These are phyloP conservation scores for Irpex sp. DNA, from an alignment of 1,284 basidiomycete species.

Conservation along the genomic window DNA sequence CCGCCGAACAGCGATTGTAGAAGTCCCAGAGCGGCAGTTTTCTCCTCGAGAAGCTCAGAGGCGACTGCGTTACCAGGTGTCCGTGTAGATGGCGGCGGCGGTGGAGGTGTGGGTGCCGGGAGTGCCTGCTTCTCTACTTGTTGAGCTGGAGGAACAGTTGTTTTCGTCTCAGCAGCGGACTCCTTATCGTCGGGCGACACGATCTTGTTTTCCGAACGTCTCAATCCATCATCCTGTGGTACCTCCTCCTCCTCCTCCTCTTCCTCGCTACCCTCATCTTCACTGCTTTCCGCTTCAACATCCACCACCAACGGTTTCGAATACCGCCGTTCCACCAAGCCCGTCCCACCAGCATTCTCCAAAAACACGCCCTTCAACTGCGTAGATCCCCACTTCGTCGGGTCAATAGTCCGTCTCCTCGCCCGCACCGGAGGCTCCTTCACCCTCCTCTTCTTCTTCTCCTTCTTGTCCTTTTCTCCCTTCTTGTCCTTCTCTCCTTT, in stretches of 20 bases:
- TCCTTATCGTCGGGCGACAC: not conserved
- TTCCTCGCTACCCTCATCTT: conserved; percentile 12
- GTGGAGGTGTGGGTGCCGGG: conserved; percentile 1
- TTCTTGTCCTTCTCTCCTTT: conserved; percentile 7
- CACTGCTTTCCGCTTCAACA: conserved; percentile 7
- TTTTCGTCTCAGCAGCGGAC: not conserved
- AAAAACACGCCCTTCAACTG: conserved; percentile 63
- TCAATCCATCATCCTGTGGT: conserved; percentile 11
- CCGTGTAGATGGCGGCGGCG: not conserved
- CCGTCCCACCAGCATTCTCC: conserved; percentile 27
- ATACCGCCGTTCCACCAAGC: not conserved
- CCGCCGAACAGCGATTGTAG: conserved; percentile 48
- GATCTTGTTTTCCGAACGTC: not conserved
- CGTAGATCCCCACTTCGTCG: conserved; percentile 58
- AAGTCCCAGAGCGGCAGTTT: conserved; percentile 40
- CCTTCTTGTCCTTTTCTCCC: conserved; percentile 14
- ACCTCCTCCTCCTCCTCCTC: conserved; percentile 10
- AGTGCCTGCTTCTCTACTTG: not conserved
- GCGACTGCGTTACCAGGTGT: not conserved
- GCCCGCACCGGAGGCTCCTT: conserved; percentile 38
- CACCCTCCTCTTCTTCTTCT: conserved; percentile 19
- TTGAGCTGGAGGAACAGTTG: not conserved
- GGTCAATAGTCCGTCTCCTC: conserved; percentile 55
- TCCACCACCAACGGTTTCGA: conserved; percentile 2
- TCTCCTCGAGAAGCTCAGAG: conserved; percentile 40